Conservation (phyloP, 257 asterid genomes). For the Gardenia jasminoides region DNA sequence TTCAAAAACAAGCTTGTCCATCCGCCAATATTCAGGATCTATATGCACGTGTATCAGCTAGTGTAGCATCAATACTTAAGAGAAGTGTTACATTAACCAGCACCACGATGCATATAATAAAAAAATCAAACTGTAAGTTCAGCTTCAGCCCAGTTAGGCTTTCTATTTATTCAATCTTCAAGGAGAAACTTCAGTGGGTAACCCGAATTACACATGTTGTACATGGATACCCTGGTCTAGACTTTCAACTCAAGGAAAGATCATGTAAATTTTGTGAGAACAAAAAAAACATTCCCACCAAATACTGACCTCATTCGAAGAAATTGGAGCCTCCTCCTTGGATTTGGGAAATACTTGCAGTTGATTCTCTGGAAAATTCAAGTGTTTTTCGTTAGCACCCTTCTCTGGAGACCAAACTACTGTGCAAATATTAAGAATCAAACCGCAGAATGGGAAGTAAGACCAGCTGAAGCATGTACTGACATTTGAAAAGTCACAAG, state of each 20-base stretch:
- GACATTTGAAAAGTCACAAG: neutral
- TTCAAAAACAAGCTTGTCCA: too few species aligned
- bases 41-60: neutral
- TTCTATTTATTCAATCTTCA: neutral
- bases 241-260: neutral
- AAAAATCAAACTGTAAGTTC: neutral
- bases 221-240: neutral
- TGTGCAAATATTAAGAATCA: neutral
- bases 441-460: neutral
- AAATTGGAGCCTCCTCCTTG: neutral
- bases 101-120: neutral
- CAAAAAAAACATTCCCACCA: neutral
- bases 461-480: neutral
- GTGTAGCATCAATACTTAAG: neutral
- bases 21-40: too few species aligned
- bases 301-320: slow-evolving; percentile 24
- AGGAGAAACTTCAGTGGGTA: neutral
- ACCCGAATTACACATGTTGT: neutral
- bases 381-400: too few species aligned
- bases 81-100: neutral
- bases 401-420: neutral
- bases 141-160: neutral
- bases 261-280: neutral
- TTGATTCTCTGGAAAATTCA: neutral
- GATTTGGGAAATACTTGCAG: neutral